A percentile compares a stretch with the other conserved stretches of the same genome.
Evolutionary conservation across 2,329 filamentous ascomycete species (phyloP).

Genomic region (Hirsutella minnesotensis): DNA sequence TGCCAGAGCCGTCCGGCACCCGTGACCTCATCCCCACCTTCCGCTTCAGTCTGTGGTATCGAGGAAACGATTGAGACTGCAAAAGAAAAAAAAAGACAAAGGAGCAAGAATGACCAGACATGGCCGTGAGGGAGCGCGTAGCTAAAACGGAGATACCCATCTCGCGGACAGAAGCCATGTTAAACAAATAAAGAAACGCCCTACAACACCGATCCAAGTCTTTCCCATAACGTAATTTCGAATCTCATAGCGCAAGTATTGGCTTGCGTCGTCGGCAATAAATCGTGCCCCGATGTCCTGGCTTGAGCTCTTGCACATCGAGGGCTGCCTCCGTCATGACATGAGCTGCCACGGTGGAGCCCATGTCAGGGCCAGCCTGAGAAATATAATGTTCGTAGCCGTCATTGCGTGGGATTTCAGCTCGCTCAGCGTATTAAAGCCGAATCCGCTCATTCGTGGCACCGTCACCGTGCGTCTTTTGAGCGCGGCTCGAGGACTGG

Average conservation of each 20-base stretch:
- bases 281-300: neutral
- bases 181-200: neutral
- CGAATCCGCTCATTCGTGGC: neutral
- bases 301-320: neutral
- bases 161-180: no score
- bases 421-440: neutral
- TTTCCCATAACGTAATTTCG: neutral
- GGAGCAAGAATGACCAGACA: neutral
- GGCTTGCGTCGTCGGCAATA: neutral
- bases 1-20: neutral
- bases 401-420: constrained; percentile 2
- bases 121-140: neutral
- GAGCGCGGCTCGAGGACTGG: no score
- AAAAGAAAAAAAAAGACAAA: neutral
- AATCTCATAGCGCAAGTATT: neutral
- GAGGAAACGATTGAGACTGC: neutral
- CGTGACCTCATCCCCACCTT: neutral
- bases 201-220: neutral
- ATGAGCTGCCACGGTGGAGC: neutral
- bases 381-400: constrained; percentile 3
- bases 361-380: constrained; percentile 1
- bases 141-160: neutral
- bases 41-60: neutral
- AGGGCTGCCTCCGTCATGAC: neutral
- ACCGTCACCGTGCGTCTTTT: no score